Percentiles rank a stretch among this genome's conserved stretches.
phyloP scores from a whole-genome alignment of 306 rosid species.

The Sindora glabra region DNA sequence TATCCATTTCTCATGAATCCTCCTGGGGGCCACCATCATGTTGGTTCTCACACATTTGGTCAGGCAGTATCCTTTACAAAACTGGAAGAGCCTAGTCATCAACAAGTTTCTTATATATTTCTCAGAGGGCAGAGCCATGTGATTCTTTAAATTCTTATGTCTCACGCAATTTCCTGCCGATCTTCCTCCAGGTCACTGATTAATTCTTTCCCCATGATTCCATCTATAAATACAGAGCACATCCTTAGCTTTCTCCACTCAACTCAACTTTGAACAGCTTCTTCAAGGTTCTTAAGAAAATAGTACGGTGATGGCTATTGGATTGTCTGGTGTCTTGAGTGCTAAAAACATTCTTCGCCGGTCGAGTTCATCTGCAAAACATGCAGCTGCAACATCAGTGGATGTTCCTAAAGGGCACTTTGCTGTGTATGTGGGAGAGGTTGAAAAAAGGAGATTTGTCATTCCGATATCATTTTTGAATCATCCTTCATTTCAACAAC shows the following conservation, averaged over 20 bases:
- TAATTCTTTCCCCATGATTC: background rate
- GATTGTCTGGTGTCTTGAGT: slow-evolving; percentile 16
- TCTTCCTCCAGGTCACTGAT: slow-evolving; percentile 5
- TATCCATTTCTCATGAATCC: background rate
- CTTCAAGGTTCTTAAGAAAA: background rate
- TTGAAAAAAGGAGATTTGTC: slow-evolving; percentile 28
- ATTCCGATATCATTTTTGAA: slow-evolving; percentile 39
- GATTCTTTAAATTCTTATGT: slow-evolving; percentile 12
- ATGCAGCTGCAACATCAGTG: background rate
- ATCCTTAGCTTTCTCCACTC: background rate
- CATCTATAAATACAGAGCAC: slow-evolving; percentile 19
- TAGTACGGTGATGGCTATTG: slow-evolving; percentile 11
- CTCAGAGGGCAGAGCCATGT: slow-evolving; percentile 22
- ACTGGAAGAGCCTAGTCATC: background rate
- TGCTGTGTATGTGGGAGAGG: slow-evolving; percentile 50
- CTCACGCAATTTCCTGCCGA: background rate
- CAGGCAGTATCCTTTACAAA: background rate
- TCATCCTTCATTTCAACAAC: slow-evolving; percentile 32
- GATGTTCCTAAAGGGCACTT: slow-evolving; percentile 45
- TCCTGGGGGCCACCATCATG: background rate
- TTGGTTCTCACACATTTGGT: background rate
- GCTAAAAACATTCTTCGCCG: slow-evolving; percentile 33
- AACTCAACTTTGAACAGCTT: background rate
- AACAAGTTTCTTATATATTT: slow-evolving; percentile 12
- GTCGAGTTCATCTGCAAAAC: slow-evolving; percentile 8